Evolutionary conservation across 106 monocot genomes (phyloP), one percentile per base, ranked within the genome.

Genomic region (Iris macrosiphon): DNA sequence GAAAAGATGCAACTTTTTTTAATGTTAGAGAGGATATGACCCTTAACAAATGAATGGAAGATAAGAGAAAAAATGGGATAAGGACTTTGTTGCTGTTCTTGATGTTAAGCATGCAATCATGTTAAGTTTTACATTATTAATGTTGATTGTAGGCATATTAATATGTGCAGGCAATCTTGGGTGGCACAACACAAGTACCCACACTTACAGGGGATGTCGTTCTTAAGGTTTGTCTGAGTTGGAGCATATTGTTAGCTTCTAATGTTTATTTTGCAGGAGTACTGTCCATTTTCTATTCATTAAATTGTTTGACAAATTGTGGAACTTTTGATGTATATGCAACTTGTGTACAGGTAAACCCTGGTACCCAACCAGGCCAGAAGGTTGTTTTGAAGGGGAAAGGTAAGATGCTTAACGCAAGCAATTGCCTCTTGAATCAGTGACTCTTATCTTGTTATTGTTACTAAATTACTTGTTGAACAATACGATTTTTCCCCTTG

Each of bases 291-390:
- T 31, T 8, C 18, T 15, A 32, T 17, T 3, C 21, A 55, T 10
- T 20, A 61, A 45, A 10, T 22, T 0, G n/a, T n/a, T n/a, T 40
- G 12, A 38, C 31, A 27, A 39, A 14, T 62, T 58, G 12, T 27
- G 47, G 5, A 1, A 22, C 7, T 46, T 30, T 3, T 37, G 12
- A 14, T 22, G 19, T 8, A 0, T 49, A 9, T 65, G n/a, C 2
- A 28, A 55, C 22, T 20, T 61, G 9, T 27, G 63, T 31, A 31
- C 86, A 96, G 95, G 87, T 98, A 64, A 75, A 79, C 45, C 61
- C 90, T 52, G 90, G 98, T 44, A 98, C 98, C 38, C 98, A 98
- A 65, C 90, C 91, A 64, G 91, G 83, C 56, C 98, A 98, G 59
- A 91, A 98, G 55, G 98, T 87, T 23, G 87, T 98, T 62, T 60